Evolutionary conservation across 257 asterid genomes (phyloP), one percentile per base, ranked within the genome.

Genomic region (Cynanchum wilfordii): DNA sequence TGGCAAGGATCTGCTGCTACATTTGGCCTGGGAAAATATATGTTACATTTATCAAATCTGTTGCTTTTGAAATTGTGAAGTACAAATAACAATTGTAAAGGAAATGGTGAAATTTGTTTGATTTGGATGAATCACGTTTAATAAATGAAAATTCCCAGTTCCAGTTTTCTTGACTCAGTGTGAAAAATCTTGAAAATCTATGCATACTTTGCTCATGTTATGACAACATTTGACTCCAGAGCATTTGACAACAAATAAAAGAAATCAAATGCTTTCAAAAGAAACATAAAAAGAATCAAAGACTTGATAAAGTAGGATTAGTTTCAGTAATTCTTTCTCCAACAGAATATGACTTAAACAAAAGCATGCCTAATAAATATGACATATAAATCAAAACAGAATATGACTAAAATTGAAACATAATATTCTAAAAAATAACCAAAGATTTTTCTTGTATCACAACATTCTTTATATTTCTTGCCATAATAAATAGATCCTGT

Each of bases 191-290:
- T 7, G 30, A 55, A 56, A 54, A 54, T 9, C 10, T 20, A 54
- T 20, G 59, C 10, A 54, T 54, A 54, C 9, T 54, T 33, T 54
- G 24, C 25, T 54, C 27, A 54, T 54, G 27, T 54, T 54, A 20
- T 54, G 59, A 6, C 20, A 50, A 47, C 52, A 15, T 47, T 12
- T 47, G 15, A 47, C 19, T 12, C 19, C 52, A 47, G 19, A 50
- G 6, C 22, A 50, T 50, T 50, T 50, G 54, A 10, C n/a, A 50
- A 3, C 0, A 50, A 54, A 54, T 20, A 54, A 20, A n/a, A 94
- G 63, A 44, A 54, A 42, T 15, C 42, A 54, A 27, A 16, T 20
- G 71, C 73, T 55, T 13, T n/a, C n/a, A n/a, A n/a, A n/a, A n/a
- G n/a, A n/a, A n/a, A n/a, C n/a, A n/a, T n/a, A n/a, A n/a, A n/a